Base-by-base conservation (phyloP, 202 grass and related monocot genomes). In the Setaria italica region DNA sequence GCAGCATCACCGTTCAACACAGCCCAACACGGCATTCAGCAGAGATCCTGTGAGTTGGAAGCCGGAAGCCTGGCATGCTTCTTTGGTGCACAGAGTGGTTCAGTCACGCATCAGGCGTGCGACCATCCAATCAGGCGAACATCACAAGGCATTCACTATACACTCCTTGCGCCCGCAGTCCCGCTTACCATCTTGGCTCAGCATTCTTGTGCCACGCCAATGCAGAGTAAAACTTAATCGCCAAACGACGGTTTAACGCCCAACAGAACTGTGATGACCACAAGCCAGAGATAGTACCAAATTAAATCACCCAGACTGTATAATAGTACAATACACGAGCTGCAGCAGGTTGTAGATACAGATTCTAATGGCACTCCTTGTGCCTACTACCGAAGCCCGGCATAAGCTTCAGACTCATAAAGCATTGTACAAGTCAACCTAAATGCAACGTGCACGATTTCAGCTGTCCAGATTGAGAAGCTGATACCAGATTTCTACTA, bases 51-150 rank as follows among this genome's bases (percentile, higher is more conserved):
- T 41, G 45, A 8, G 29, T 19, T 20, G 74, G 20, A 57, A 57
- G 15, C 32, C 17, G 5, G 30, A 64, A 15, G 30, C 62, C 14
- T 10, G 25, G 17, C 62, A 66, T 19, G 70, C 33, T 35, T 35
- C 42, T 53, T 75, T 32, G 51, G 53, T 59, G 25, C n/a, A 25
- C 57, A 30, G 35, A 56, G 53, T 58, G 62, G 72, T n/a, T 69
- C 51, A 34, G 83, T 65, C 83, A 85, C 20, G 50, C 73, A 70
- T 70, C 73, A 77, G 50, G 73, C 13, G 74, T 78, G 74, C 74
- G 1, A 11, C 63, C 62, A 37, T 48, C 51, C 11, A 6, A 11
- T 48, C 19, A 75, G 49, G 50, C n/a, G 9, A 74, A 9, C 71
- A 67, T 55, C 46, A 10, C 13, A 45, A n/a, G 35, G 16, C 48